Evolutionary conservation across 208 protist species (phyloP).

Genomic region (Leishmania tarentolae): DNA sequence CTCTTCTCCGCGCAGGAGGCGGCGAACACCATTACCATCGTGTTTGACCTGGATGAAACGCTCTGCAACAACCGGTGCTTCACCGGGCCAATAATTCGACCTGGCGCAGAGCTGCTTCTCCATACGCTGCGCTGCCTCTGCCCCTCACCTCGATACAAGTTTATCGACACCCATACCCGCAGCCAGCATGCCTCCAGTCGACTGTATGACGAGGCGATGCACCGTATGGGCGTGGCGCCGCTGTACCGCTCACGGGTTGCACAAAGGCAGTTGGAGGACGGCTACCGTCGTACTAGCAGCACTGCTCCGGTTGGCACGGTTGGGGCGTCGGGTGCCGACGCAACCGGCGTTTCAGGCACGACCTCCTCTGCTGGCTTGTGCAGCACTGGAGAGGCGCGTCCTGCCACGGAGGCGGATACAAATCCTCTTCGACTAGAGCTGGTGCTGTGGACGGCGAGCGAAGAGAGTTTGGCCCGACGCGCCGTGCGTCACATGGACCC

Average conservation of each 20-base stretch:
- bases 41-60: slow-evolving; percentile 93
- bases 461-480: slow-evolving; percentile 71
- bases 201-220: slow-evolving; percentile 52
- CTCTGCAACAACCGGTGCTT: slow-evolving; percentile 84
- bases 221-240: slow-evolving; percentile 30
- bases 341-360: not conserved
- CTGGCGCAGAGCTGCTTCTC: slow-evolving; percentile 68
- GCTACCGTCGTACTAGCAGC: slow-evolving; percentile 18
- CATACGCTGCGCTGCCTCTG: slow-evolving; percentile 46
- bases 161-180: slow-evolving; percentile 14
- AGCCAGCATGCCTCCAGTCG: slow-evolving; percentile 35
- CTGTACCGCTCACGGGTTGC: slow-evolving; percentile 28
- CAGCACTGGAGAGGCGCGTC: slow-evolving; percentile 29
- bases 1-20: slow-evolving; percentile 44
- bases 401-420: slow-evolving; percentile 20
- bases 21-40: slow-evolving; percentile 77
- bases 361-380: not conserved
- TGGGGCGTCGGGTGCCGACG: not conserved
- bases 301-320: not conserved
- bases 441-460: slow-evolving; percentile 90
- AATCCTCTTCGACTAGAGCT: slow-evolving; percentile 70
- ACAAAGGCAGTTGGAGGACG: slow-evolving; percentile 22
- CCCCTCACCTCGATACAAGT: slow-evolving; percentile 45
- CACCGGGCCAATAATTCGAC: slow-evolving; percentile 65
- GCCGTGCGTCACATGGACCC: slow-evolving; percentile 82